These are phyloP conservation scores for Exidia glandulosa DNA, from an alignment of 768 basidiomycete species.

Conservation along the genomic window DNA sequence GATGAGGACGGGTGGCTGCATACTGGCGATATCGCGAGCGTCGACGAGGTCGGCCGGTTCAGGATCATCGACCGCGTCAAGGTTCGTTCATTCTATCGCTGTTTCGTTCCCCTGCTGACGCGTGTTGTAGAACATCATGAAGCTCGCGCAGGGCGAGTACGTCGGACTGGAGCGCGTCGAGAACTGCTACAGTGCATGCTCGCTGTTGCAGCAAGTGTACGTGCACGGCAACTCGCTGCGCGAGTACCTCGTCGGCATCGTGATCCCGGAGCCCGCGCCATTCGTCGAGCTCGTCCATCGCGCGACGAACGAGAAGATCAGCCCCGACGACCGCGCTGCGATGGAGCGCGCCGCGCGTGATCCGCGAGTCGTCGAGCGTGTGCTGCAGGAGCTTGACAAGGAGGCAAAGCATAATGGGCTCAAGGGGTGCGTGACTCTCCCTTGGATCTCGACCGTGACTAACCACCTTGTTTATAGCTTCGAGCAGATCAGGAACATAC, in stretches of 20 bases:
- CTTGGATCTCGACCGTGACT: neutral
- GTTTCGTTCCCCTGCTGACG: neutral
- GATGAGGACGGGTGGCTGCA: conserved; percentile 89
- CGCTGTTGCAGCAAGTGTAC: conserved; percentile 67
- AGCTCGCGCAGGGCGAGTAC: conserved; percentile 95
- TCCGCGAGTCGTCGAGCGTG: conserved; percentile 42
- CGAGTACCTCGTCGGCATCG: conserved; percentile 76
- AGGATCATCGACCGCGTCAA: conserved; percentile 94
- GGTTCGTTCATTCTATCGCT: conserved; percentile 27
- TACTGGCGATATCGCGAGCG: conserved; percentile 77
- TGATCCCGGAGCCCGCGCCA: conserved; percentile 72
- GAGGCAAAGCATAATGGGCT: conserved; percentile 55
- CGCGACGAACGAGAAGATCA: conserved; percentile 40
- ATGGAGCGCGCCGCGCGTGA: conserved; percentile 50
- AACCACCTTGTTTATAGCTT: conserved; percentile 40
- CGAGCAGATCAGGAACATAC: conserved; percentile 74
- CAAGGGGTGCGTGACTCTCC: conserved; percentile 50
- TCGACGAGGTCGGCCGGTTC: conserved; percentile 71
- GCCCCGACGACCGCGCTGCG: conserved; percentile 36
- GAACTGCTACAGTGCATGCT: conserved; percentile 58
- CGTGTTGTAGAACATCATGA: conserved; percentile 85
- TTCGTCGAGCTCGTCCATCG: conserved; percentile 48
- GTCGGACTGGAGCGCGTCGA: conserved; percentile 96
- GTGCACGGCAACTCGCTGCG: conserved; percentile 87
- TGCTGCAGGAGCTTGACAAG: conserved; percentile 44